Evolutionary conservation across 768 basidiomycete species (phyloP).

Genomic region (Obba rivulosa): DNA sequence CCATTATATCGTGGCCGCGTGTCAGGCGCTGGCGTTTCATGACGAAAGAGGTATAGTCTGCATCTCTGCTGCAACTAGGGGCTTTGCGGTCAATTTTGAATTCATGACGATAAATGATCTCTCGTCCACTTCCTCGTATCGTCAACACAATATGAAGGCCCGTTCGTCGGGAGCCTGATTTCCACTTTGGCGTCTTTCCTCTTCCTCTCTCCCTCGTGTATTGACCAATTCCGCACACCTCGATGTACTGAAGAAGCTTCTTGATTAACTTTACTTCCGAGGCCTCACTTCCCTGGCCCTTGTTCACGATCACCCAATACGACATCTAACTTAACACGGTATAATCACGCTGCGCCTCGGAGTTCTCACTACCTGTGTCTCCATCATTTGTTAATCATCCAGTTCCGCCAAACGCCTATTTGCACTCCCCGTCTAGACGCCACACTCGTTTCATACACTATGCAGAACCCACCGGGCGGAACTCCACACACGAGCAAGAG

Average conservation of each 20-base stretch:
- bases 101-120: slow-evolving; percentile 19
- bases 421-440: slow-evolving; percentile 7
- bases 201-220: slow-evolving; percentile 12
- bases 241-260: slow-evolving; percentile 15
- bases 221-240: slow-evolving; percentile 2
- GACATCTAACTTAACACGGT: slow-evolving; percentile 12
- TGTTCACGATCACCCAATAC: slow-evolving; percentile 14
- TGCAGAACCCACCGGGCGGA: slow-evolving; percentile 6
- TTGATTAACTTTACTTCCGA: slow-evolving; percentile 22
- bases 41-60: slow-evolving; percentile 2
- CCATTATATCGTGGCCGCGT: background rate
- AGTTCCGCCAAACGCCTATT: slow-evolving; percentile 7
- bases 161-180: slow-evolving; percentile 15
- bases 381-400: slow-evolving; percentile 12
- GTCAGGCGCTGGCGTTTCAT: background rate
- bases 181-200: slow-evolving; percentile 11
- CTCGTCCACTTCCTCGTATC: slow-evolving; percentile 17
- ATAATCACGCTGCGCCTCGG: slow-evolving; percentile 8
- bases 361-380: background rate
- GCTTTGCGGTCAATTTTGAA: slow-evolving; percentile 1
- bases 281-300: slow-evolving; percentile 17
- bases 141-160: slow-evolving; percentile 19
- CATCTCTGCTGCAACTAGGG: background rate
- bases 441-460: slow-evolving; percentile 11
- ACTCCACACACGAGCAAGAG: slow-evolving; percentile 4